phyloP scores from a whole-genome alignment of 495 filamentous ascomycete genomes.

The Trichoderma reesei region DNA sequence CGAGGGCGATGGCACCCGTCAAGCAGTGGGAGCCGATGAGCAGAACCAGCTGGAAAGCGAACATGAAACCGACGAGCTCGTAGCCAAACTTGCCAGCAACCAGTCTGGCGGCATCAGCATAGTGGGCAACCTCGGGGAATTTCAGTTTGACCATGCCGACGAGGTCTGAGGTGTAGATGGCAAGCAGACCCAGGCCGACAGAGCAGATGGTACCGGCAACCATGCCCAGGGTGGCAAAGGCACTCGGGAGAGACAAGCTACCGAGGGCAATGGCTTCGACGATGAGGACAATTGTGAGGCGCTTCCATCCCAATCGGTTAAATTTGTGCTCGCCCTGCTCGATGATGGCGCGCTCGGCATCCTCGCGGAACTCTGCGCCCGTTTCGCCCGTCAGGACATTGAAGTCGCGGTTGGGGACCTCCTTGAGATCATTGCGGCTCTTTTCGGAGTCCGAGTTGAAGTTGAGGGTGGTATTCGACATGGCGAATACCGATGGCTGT shows the following conservation, averaged over 20 bases:
- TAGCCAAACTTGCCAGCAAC: conserved; percentile 54
- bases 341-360: conserved; percentile 29
- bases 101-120: conserved; percentile 62
- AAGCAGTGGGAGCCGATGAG: conserved; percentile 68
- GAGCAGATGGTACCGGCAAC: conserved; percentile 48
- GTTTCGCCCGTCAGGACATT: neutral
- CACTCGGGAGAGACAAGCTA: conserved; percentile 52
- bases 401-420: neutral
- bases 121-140: conserved; percentile 61
- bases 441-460: neutral
- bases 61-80: conserved; percentile 52
- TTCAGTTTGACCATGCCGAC: conserved; percentile 68
- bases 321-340: conserved; percentile 31
- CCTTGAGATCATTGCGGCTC: neutral
- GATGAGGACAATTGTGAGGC: conserved; percentile 50
- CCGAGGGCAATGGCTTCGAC: conserved; percentile 69
- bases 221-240: conserved; percentile 56
- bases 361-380: conserved; percentile 10
- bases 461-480: too few relatives aligned
- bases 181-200: conserved; percentile 50
- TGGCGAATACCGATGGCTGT: neutral
- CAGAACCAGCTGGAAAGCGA: conserved; percentile 62
- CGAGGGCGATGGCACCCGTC: conserved; percentile 63
- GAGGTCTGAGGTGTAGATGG: conserved; percentile 69
- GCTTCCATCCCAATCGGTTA: conserved; percentile 39